These are phyloP conservation scores for Blastocystis sp. DNA, from an alignment of 352 stramenopile genomes.

Conservation along the genomic window DNA sequence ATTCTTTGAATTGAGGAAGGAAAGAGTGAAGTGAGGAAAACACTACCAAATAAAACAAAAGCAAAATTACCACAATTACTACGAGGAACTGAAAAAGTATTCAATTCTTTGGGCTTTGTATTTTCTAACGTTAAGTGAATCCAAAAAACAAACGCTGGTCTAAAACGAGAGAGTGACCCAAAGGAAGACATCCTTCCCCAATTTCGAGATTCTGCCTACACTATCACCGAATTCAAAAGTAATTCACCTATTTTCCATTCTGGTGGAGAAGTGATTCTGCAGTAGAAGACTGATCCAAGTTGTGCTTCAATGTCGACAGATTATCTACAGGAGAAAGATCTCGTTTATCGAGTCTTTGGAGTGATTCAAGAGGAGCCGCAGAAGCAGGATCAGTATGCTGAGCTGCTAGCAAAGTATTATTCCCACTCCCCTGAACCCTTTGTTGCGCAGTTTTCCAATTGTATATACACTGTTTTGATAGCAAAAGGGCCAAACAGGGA, in stretches of 20 bases:
- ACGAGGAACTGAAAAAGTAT: constrained; percentile 37
- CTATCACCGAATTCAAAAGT: neutral
- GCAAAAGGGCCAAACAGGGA: constrained; percentile 4
- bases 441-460: constrained; percentile 30
- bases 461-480: constrained; percentile 1
- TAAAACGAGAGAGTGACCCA: neutral
- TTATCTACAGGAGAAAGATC: constrained; percentile 40
- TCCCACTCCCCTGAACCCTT: neutral
- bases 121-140: neutral
- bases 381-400: constrained; percentile 37
- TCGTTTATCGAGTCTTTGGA: constrained; percentile 27
- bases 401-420: constrained; percentile 16
- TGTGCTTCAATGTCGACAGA: neutral
- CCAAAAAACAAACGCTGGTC: neutral
- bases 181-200: neutral
- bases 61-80: neutral
- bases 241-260: neutral
- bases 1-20: constrained; percentile 45
- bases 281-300: neutral
- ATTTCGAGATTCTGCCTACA: constrained; percentile 1
- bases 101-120: constrained; percentile 6
- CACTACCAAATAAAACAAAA: neutral
- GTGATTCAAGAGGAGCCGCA: constrained; percentile 6
- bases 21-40: constrained; percentile 41
- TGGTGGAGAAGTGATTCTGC: neutral